phyloP scores from a whole-genome alignment of 2,329 filamentous ascomycete genomes.

The Talaromyces sp. region DNA sequence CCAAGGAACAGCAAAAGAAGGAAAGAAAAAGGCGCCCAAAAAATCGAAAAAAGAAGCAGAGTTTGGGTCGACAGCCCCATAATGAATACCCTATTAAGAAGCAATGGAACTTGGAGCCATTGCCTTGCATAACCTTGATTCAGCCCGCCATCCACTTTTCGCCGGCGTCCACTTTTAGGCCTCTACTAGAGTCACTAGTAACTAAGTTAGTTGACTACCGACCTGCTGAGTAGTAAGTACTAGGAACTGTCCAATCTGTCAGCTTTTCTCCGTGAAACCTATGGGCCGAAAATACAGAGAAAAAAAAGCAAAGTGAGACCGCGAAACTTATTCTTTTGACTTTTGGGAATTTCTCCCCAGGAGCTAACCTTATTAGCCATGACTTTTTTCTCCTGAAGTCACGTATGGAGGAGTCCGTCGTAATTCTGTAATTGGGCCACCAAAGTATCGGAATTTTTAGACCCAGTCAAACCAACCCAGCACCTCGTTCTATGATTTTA shows the following conservation, averaged over 20 bases:
- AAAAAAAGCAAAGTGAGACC: not conserved
- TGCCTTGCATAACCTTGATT: constrained; percentile 15
- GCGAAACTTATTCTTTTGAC: not conserved
- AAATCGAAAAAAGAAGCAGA: constrained; percentile 1
- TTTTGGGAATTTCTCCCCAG: not conserved
- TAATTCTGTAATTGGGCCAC: constrained; percentile 2
- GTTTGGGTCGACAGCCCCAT: constrained; percentile 5
- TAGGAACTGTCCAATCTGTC: not conserved
- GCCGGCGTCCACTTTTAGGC: constrained; percentile 2
- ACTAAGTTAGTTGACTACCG: not conserved
- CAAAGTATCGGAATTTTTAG: constrained; percentile 14
- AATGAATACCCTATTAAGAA: not conserved
- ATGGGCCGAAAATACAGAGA: not conserved
- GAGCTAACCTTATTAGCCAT: not conserved
- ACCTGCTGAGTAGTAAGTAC: not conserved
- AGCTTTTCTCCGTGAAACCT: not conserved
- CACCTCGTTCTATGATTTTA: not conserved
- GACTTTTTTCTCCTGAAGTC: not conserved
- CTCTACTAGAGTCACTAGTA: not conserved
- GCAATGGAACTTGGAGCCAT: not conserved
- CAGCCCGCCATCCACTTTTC: constrained; percentile 11
- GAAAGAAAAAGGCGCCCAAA: not conserved
- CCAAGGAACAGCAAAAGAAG: constrained; percentile 1
- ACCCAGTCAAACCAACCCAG: not conserved
- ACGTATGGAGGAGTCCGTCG: not conserved